These are phyloP conservation scores for Suhomyces bribrorum DNA, from an alignment of 1,139 yeast genomes.

Conservation along the genomic window DNA sequence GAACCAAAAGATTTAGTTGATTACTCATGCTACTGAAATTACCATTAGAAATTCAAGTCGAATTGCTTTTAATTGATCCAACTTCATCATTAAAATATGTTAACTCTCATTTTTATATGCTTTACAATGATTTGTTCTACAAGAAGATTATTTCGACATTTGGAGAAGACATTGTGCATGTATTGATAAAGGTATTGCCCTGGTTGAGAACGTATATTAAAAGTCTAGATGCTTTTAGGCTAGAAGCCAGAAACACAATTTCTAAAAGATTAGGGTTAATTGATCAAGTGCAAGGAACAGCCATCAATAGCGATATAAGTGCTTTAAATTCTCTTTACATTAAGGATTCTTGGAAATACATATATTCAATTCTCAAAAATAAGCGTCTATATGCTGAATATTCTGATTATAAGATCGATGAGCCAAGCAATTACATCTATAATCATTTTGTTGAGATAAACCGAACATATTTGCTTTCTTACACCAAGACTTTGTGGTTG, in stretches of 20 bases:
- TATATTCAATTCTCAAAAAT: constrained; percentile 52
- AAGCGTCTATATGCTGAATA: constrained; percentile 56
- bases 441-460: constrained; percentile 50
- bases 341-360: constrained; percentile 57
- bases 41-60: constrained; percentile 54
- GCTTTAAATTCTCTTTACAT: constrained; percentile 28
- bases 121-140: constrained; percentile 53
- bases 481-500: constrained; percentile 47
- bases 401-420: constrained; percentile 52
- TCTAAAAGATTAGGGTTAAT: constrained; percentile 29
- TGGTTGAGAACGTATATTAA: constrained; percentile 47
- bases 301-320: constrained; percentile 1
- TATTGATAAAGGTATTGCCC: constrained; percentile 35
- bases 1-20: background rate
- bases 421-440: constrained; percentile 48
- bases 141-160: constrained; percentile 43
- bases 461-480: constrained; percentile 51
- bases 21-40: constrained; percentile 21
- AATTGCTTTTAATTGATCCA: constrained; percentile 45
- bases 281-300: constrained; percentile 13
- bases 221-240: constrained; percentile 51
- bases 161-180: constrained; percentile 40
- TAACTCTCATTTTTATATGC: constrained; percentile 44
- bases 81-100: constrained; percentile 40
- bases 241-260: constrained; percentile 34